Conservation (phyloP, 1,284 basidiomycete genomes). For the Ceratobasidium sp. region DNA sequence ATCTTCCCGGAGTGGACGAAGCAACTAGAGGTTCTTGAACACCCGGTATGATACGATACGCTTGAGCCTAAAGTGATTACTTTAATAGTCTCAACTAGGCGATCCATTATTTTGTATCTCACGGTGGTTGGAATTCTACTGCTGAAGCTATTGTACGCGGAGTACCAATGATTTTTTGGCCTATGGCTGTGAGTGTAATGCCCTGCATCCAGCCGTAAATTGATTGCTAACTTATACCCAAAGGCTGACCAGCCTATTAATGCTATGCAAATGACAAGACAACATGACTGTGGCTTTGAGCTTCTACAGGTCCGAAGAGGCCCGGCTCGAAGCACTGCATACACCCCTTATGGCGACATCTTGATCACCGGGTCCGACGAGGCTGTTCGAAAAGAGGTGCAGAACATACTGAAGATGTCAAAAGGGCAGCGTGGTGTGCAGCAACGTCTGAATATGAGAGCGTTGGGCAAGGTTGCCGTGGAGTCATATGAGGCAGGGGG, state of each 20-base stretch:
- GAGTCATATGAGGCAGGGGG: background rate
- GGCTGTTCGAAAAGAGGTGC: slow-evolving; percentile 16
- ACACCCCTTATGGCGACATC: background rate
- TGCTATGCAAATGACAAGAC: slow-evolving; percentile 24
- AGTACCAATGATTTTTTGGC: slow-evolving; percentile 33
- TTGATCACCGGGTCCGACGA: slow-evolving; percentile 22
- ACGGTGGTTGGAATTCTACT: too few species aligned
- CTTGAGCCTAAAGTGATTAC: background rate
- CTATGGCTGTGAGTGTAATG: slow-evolving; percentile 17
- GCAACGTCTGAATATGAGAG: slow-evolving; percentile 13
- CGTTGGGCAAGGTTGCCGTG: background rate
- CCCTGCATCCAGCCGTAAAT: too few species aligned
- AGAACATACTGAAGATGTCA: background rate
- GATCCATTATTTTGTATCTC: slow-evolving; percentile 25
- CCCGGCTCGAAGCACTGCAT: slow-evolving; percentile 3
- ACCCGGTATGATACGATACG: slow-evolving; percentile 15
- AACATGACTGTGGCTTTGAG: too few species aligned
- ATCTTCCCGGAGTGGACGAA: slow-evolving; percentile 33
- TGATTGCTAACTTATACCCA: too few species aligned
- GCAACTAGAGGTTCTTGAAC: slow-evolving; percentile 19
- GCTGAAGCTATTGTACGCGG: slow-evolving; percentile 9
- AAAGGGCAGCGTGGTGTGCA: slow-evolving; percentile 13
- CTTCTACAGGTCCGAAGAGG: slow-evolving; percentile 34
- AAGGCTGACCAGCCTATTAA: slow-evolving; percentile 27
- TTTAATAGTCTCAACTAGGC: background rate